These are phyloP conservation scores for Whalleya microplaca DNA, from an alignment of 2,329 filamentous ascomycete genomes.

Conservation along the genomic window DNA sequence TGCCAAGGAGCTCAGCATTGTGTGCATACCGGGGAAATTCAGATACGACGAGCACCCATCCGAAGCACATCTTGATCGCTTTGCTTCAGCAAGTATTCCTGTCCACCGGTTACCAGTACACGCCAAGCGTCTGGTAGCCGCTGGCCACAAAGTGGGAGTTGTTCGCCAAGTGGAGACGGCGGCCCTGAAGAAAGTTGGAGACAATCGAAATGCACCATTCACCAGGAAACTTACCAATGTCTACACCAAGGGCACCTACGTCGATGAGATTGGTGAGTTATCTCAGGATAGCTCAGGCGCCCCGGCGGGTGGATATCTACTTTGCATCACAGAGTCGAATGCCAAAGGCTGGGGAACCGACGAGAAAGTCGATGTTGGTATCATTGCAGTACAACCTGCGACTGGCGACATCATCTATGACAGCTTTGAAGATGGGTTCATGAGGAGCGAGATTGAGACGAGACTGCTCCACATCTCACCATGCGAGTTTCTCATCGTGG, in stretches of 20 bases:
- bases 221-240: slow-evolving; percentile 91
- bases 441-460: slow-evolving; percentile 95
- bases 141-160: slow-evolving; percentile 94
- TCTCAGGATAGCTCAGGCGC: slow-evolving; percentile 57
- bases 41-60: slow-evolving; percentile 93
- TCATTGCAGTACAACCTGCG: slow-evolving; percentile 91
- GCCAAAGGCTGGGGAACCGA: slow-evolving; percentile 81
- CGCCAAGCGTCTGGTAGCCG: slow-evolving; percentile 87
- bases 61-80: slow-evolving; percentile 88
- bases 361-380: slow-evolving; percentile 89
- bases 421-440: slow-evolving; percentile 94
- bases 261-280: slow-evolving; percentile 87
- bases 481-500: slow-evolving; percentile 92
- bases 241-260: slow-evolving; percentile 97
- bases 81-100: slow-evolving; percentile 94
- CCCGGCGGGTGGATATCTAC: slow-evolving; percentile 78
- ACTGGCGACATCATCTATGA: slow-evolving; percentile 97
- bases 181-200: slow-evolving; percentile 90
- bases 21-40: slow-evolving; percentile 95
- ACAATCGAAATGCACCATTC: slow-evolving; percentile 92
- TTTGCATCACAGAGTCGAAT: slow-evolving; percentile 87
- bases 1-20: slow-evolving; percentile 88
- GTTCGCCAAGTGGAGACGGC: slow-evolving; percentile 95
- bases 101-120: slow-evolving; percentile 91
- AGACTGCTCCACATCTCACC: slow-evolving; percentile 93